These are phyloP conservation scores for Rugosomyces carneus DNA, from an alignment of 1,284 basidiomycete species.

Conservation along the genomic window DNA sequence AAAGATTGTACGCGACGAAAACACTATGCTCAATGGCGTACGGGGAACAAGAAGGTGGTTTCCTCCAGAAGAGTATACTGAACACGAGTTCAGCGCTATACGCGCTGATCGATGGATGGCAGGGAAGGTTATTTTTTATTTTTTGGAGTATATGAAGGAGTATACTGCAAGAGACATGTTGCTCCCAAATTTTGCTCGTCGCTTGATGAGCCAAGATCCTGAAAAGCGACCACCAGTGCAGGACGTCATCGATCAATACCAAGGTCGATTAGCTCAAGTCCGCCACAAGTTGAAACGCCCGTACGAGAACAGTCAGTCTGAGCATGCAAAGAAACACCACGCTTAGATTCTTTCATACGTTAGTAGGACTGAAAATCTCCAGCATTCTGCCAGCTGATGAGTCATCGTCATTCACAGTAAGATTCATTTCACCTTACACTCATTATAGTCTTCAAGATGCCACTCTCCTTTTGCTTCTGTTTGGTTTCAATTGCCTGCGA, in stretches of 20 bases:
- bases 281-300: no score
- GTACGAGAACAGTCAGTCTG: no score
- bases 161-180: background rate
- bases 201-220: background rate
- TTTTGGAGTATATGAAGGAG: background rate
- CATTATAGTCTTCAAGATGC: no score
- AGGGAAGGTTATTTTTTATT: background rate
- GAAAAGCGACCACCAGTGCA: background rate
- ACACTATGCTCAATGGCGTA: background rate
- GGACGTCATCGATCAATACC: background rate
- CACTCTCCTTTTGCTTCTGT: no score
- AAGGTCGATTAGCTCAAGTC: no score
- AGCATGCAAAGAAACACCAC: no score
- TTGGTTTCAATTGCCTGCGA: no score
- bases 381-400: no score
- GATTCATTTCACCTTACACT: no score
- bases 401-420: no score
- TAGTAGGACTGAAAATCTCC: no score
- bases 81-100: background rate
- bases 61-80: background rate
- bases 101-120: background rate
- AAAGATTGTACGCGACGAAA: background rate
- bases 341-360: no score
- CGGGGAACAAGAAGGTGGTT: background rate
- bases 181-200: background rate